Evolutionary conservation across 148 eudicot species (phyloP), one percentile per base, ranked within the genome.

Genomic region (Gaultheria prostrata): DNA sequence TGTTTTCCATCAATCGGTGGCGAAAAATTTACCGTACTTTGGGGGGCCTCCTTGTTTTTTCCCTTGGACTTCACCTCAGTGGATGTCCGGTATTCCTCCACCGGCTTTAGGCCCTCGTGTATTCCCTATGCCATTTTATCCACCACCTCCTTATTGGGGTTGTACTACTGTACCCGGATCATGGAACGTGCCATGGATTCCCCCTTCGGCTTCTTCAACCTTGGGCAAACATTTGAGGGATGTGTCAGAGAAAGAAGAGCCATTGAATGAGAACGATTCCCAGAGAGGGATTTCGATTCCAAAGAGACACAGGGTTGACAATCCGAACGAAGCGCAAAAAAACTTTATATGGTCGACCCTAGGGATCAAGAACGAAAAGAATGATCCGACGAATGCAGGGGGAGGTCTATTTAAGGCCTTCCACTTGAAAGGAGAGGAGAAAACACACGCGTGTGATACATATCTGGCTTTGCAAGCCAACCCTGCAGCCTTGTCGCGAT

Each of bases 401-500:
- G 79, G 83, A 51, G 81, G 89, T 69, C 83, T 89, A 9, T 90
- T 89, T 43, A 77, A 87, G 87, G 90, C 85, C 6, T 70, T 85
- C 21, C 87, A 81, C 57, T 33, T 81, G 2, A 89, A 88, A 59
- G 89, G 77, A 45, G 82, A 84, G 6, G 79, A 78, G 30, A 85
- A 30, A 50, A 74, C 65, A 26, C 46, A 79, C 1, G 63, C 32
- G 56, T 61, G 18, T 49, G 89, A 83, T 13, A 86, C 84, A 10
- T 83, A 91, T 13, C 72, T 80, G 59, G 91, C 80, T 53, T 84
- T 90, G 81, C 93, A 92, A 81, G 89, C 97, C 14, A 97, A 97
- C 85, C 98, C 98, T 65, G 98, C 97, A 72, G 99, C 98, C 46
- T 76, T 90, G 75, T 91, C 94, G 11, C 84, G 99, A 83, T 92